A percentile compares a stretch with the other conserved stretches of the same genome.
Evolutionary conservation across 345 rosid genomes (phyloP).

Genomic region (Mallotus nudiflorus): DNA sequence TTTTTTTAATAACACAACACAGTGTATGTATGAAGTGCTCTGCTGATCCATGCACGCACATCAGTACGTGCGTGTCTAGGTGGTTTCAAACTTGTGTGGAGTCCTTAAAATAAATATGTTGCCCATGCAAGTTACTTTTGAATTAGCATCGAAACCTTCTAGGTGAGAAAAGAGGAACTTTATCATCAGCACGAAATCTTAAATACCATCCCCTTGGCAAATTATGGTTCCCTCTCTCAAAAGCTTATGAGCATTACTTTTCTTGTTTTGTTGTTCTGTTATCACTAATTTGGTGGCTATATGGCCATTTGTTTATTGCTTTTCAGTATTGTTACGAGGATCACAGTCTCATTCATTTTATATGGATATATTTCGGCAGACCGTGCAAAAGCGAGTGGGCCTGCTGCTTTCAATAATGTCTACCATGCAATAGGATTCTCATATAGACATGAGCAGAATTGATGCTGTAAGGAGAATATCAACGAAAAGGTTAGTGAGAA

Average conservation of each 20-base stretch:
- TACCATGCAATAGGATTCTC: slow-evolving; percentile 29
- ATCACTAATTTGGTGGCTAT: not conserved
- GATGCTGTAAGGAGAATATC: slow-evolving; percentile 46
- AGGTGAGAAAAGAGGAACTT: not conserved
- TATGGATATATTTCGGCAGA: slow-evolving; percentile 25
- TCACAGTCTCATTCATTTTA: slow-evolving; percentile 22
- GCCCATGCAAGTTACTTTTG: not conserved
- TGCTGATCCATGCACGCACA: not conserved
- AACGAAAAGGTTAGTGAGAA: slow-evolving; percentile 32
- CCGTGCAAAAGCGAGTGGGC: slow-evolving; percentile 24
- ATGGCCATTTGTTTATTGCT: slow-evolving; percentile 14
- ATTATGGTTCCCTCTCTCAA: not conserved
- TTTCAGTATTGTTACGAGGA: slow-evolving; percentile 26
- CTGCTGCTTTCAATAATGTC: slow-evolving; percentile 22
- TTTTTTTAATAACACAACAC: not conserved
- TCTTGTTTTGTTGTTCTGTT: slow-evolving; percentile 13
- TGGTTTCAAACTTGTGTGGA: not conserved
- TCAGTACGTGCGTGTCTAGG: not conserved
- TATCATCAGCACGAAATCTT: not conserved
- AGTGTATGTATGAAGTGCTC: not conserved
- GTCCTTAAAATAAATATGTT: not conserved
- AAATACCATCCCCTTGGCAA: slow-evolving; percentile 4
- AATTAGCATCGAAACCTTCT: not conserved
- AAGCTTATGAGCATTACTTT: slow-evolving; percentile 5
- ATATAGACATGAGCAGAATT: slow-evolving; percentile 37